Evolutionary conservation across 2,329 filamentous ascomycete genomes (phyloP).

Genomic region (Lachnellula occidentalis): DNA sequence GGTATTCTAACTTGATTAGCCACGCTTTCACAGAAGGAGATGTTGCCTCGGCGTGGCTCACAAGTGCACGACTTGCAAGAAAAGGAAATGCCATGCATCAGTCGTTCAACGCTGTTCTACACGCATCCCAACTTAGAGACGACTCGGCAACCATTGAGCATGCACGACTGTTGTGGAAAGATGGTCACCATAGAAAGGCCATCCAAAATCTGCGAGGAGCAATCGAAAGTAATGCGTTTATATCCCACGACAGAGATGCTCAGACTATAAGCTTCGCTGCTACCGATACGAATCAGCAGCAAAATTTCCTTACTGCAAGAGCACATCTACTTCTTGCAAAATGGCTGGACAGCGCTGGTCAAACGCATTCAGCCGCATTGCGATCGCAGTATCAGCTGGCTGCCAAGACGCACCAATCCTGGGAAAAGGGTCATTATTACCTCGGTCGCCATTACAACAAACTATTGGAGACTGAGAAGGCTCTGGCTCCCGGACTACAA

Average conservation of each 20-base stretch:
- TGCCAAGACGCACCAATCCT: slow-evolving; percentile 61
- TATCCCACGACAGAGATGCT: slow-evolving; percentile 32
- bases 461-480: slow-evolving; percentile 81
- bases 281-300: slow-evolving; percentile 34
- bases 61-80: slow-evolving; percentile 76
- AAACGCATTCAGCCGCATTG: slow-evolving; percentile 78
- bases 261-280: slow-evolving; percentile 19
- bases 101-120: slow-evolving; percentile 89
- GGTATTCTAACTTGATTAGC: slow-evolving; percentile 28
- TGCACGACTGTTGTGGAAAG: slow-evolving; percentile 85
- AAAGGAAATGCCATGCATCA: slow-evolving; percentile 80
- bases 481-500: slow-evolving; percentile 70
- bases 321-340: slow-evolving; percentile 88
- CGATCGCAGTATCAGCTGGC: slow-evolving; percentile 79
- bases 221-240: slow-evolving; percentile 75
- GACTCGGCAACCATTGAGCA: slow-evolving; percentile 90
- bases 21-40: slow-evolving; percentile 62
- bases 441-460: slow-evolving; percentile 97
- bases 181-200: slow-evolving; percentile 88
- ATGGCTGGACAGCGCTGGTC: slow-evolving; percentile 93
- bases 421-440: slow-evolving; percentile 98
- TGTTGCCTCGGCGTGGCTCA: slow-evolving; percentile 79
- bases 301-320: slow-evolving; percentile 61
- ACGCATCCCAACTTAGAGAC: slow-evolving; percentile 79
- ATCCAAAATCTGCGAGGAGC: slow-evolving; percentile 87